Evolutionary conservation across 2,329 filamentous ascomycete genomes (phyloP).

Genomic region (Cercospora sp.): DNA sequence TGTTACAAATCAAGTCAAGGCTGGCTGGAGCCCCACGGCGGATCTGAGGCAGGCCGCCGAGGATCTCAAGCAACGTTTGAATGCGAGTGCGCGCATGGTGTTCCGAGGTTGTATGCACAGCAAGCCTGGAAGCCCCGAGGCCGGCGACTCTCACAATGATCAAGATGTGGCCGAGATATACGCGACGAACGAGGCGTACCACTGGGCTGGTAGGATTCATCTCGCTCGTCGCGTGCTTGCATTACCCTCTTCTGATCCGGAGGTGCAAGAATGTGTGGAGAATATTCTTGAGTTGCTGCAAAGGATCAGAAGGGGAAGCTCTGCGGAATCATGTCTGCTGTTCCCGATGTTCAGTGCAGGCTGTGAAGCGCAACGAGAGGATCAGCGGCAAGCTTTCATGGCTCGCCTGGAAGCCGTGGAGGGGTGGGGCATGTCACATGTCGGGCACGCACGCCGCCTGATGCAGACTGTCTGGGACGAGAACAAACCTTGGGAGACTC

Average conservation of each 20-base stretch:
- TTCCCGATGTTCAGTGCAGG: slow-evolving; percentile 85
- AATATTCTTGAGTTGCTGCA: slow-evolving; percentile 64
- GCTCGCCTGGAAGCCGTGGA: slow-evolving; percentile 68
- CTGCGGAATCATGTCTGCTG: slow-evolving; percentile 71
- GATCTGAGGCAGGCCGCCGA: slow-evolving; percentile 59
- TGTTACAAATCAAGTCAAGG: slow-evolving; percentile 49
- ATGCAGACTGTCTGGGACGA: slow-evolving; percentile 71
- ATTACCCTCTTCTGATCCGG: slow-evolving; percentile 55
- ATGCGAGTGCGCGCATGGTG: slow-evolving; percentile 50
- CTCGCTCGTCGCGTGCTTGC: slow-evolving; percentile 72
- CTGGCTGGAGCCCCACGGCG: slow-evolving; percentile 60
- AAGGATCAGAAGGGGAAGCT: slow-evolving; percentile 64
- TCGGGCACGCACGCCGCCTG: slow-evolving; percentile 58
- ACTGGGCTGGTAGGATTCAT: slow-evolving; percentile 76
- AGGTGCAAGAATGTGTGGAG: slow-evolving; percentile 64
- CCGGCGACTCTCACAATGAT: slow-evolving; percentile 40
- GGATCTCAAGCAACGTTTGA: slow-evolving; percentile 61
- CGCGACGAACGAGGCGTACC: slow-evolving; percentile 75
- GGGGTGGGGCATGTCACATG: slow-evolving; percentile 74
- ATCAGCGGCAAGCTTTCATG: slow-evolving; percentile 61
- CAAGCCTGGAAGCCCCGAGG: slow-evolving; percentile 42
- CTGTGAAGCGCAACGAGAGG: slow-evolving; percentile 64
- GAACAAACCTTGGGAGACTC: slow-evolving; percentile 66
- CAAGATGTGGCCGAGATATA: slow-evolving; percentile 65
- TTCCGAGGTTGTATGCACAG: slow-evolving; percentile 48